phyloP scores from a whole-genome alignment of 495 filamentous ascomycete genomes.

The Rusavskia elegans region DNA sequence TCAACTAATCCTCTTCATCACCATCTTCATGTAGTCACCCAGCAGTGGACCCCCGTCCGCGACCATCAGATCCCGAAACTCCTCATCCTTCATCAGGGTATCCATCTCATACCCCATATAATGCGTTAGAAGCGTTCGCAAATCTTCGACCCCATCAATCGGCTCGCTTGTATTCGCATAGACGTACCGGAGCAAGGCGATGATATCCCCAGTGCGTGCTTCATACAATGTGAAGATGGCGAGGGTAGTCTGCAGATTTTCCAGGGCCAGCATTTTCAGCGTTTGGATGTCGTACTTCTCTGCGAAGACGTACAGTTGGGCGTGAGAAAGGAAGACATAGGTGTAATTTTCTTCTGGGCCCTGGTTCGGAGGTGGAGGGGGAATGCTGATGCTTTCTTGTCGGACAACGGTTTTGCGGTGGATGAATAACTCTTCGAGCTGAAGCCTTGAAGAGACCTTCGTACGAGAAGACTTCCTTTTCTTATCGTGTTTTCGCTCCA shows the following conservation, averaged over 20 bases:
- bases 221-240: slow-evolving; percentile 17
- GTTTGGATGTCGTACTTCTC: slow-evolving; percentile 22
- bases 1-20: slow-evolving; percentile 11
- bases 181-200: slow-evolving; percentile 19
- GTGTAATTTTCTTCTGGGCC: slow-evolving; percentile 19
- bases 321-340: slow-evolving; percentile 22
- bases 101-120: slow-evolving; percentile 18
- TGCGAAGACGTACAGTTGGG: slow-evolving; percentile 23
- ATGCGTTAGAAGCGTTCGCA: slow-evolving; percentile 15
- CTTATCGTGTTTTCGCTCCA: too few species aligned
- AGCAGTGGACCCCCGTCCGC: slow-evolving; percentile 10
- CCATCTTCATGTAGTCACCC: slow-evolving; percentile 11
- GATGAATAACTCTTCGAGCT: not conserved
- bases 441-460: too few species aligned
- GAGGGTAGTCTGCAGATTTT: slow-evolving; percentile 21
- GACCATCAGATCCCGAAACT: slow-evolving; percentile 13
- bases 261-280: slow-evolving; percentile 18
- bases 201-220: slow-evolving; percentile 14
- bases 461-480: too few species aligned
- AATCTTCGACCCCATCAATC: slow-evolving; percentile 2
- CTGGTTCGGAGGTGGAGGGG: not conserved
- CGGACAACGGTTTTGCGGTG: not conserved
- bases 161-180: slow-evolving; percentile 17
- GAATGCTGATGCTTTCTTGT: not conserved
- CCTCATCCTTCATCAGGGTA: slow-evolving; percentile 14